These are phyloP conservation scores for Xylaria sp. DNA, from an alignment of 2,329 filamentous ascomycete species.

Conservation along the genomic window DNA sequence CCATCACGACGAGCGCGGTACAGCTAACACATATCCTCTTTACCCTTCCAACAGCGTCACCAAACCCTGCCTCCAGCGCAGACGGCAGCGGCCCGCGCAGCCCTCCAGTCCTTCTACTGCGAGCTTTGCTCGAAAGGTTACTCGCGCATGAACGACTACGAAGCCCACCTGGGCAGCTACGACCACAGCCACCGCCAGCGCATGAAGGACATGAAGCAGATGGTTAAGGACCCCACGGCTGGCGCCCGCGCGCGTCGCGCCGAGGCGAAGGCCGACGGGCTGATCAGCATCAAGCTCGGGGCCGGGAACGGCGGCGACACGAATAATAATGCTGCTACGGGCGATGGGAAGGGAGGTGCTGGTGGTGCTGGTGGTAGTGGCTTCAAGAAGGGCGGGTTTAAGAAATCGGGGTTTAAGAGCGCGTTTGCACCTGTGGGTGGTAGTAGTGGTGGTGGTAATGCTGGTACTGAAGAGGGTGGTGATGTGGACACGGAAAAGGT, in stretches of 20 bases:
- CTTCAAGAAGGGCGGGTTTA: constrained; percentile 78
- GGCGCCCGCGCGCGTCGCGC: constrained; percentile 73
- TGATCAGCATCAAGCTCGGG: constrained; percentile 74
- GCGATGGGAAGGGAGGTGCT: constrained; percentile 44
- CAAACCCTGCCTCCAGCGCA: constrained; percentile 69
- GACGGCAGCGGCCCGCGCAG: constrained; percentile 75
- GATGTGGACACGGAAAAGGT: constrained; percentile 54
- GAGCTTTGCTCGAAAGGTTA: constrained; percentile 94
- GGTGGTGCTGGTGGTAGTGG: constrained; percentile 54
- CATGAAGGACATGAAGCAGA: constrained; percentile 87
- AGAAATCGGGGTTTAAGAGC: constrained; percentile 85
- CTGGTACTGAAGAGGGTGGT: constrained; percentile 55
- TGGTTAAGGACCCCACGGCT: constrained; percentile 77
- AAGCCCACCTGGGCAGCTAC: constrained; percentile 92
- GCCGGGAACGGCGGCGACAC: constrained; percentile 43
- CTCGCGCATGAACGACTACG: constrained; percentile 93
- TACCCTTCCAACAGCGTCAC: constrained; percentile 57
- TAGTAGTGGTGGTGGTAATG: constrained; percentile 55
- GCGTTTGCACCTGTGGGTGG: constrained; percentile 71
- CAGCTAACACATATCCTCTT: constrained; percentile 3
- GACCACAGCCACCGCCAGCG: constrained; percentile 96
- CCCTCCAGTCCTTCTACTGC: constrained; percentile 84
- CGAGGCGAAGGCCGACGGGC: constrained; percentile 75
- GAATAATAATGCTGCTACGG: constrained; percentile 41
- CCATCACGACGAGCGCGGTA: neutral